Conservation (phyloP, 805 yeast genomes). For the Clavispora santaluciae region DNA sequence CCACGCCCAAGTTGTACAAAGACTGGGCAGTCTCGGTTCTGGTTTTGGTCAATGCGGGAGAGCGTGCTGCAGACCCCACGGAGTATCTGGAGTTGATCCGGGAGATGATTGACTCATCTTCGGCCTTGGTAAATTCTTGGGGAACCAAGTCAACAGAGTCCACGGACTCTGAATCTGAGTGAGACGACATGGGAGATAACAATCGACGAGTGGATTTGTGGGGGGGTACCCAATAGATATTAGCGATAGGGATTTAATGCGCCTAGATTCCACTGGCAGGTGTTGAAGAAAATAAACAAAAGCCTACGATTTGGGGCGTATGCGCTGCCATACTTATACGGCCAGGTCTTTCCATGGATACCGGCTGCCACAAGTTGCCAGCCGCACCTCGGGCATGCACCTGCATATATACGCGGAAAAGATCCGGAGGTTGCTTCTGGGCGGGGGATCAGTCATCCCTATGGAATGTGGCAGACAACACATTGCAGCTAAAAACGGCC, state of each 20-base stretch:
- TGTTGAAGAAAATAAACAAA: background rate
- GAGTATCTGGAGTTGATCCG: conserved; percentile 2
- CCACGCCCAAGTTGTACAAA: conserved; percentile 57
- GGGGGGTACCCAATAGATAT: too few species aligned
- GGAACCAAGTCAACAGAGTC: conserved; percentile 9
- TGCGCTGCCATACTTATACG: background rate
- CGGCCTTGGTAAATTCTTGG: conserved; percentile 6
- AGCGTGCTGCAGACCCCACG: background rate
- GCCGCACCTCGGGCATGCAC: background rate
- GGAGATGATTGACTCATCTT: background rate
- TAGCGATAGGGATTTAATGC: too few species aligned
- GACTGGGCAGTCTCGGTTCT: conserved; percentile 75
- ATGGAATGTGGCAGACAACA: too few species aligned
- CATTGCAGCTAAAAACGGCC: too few species aligned
- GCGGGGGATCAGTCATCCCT: too few species aligned
- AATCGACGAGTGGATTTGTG: too few species aligned
- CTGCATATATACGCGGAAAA: conserved; percentile 1
- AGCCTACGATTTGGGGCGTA: background rate
- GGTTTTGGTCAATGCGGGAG: conserved; percentile 15
- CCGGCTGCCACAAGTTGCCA: background rate
- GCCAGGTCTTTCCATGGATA: conserved; percentile 4
- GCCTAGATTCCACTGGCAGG: too few species aligned
- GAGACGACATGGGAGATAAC: background rate
- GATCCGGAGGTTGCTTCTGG: background rate
- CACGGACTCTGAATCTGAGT: conserved; percentile 5